Percentiles rank a stretch among this genome's conserved stretches.
Conservation (phyloP, 176 grass and related monocot species). For the Carex pumila region DNA sequence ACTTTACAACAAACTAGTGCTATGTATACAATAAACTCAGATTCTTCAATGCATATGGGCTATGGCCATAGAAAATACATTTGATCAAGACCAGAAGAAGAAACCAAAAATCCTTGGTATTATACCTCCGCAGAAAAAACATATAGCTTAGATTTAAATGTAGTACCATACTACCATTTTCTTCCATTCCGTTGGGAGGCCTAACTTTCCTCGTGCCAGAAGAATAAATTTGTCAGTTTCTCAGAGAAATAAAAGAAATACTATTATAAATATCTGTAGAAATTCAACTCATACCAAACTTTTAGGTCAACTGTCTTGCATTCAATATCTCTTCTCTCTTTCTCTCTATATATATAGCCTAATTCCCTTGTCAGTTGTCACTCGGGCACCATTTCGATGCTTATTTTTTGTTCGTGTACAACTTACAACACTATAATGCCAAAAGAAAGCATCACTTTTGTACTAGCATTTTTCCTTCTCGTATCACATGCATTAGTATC, state of each 20-base stretch:
- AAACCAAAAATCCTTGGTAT: no score
- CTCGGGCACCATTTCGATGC: not conserved
- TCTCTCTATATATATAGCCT: not conserved
- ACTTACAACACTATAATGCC: not conserved
- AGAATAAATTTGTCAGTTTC: not conserved
- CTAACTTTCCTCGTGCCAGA: slow-evolving; percentile 4
- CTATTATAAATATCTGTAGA: not conserved
- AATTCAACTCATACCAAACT: slow-evolving; percentile 24
- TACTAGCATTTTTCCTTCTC: not conserved
- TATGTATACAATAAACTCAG: no score
- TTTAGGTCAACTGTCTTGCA: not conserved
- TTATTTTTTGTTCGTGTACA: not conserved
- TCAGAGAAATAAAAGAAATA: not conserved
- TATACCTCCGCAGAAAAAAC: not conserved
- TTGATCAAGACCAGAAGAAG: no score
- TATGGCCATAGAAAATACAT: no score
- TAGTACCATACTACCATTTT: not conserved
- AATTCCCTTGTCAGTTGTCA: not conserved
- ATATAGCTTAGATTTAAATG: not conserved
- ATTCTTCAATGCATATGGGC: no score
- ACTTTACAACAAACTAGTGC: no score
- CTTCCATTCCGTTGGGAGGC: slow-evolving; percentile 3
- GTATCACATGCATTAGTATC: not conserved
- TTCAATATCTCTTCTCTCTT: not conserved
- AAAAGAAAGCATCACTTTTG: not conserved